Percentiles rank a stretch among this genome's conserved stretches.
These are phyloP conservation scores for Cercospora beticola DNA, from an alignment of 2,329 filamentous ascomycete species.

Conservation along the genomic window DNA sequence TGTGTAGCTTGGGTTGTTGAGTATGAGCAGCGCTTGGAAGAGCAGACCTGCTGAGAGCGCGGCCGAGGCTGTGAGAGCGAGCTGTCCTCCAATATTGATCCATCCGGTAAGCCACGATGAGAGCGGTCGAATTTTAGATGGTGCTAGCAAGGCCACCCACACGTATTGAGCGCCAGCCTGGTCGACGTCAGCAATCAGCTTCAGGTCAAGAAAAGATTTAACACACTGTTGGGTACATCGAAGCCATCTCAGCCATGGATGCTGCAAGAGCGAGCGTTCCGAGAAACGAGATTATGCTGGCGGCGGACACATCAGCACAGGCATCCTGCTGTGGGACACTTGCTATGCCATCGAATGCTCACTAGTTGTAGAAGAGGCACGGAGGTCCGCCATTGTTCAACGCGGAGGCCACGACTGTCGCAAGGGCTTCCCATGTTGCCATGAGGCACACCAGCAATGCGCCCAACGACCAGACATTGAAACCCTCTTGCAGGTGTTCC, in stretches of 20 bases:
- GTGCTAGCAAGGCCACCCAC: slow-evolving; percentile 47
- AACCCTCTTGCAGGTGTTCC: slow-evolving; percentile 18
- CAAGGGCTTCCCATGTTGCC: slow-evolving; percentile 54
- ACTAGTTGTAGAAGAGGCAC: slow-evolving; percentile 50
- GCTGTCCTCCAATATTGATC: slow-evolving; percentile 27
- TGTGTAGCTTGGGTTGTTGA: slow-evolving; percentile 24
- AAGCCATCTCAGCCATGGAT: slow-evolving; percentile 45
- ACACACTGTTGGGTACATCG: slow-evolving; percentile 41
- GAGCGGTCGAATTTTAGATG: slow-evolving; percentile 37
- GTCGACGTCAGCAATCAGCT: background rate
- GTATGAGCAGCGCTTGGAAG: slow-evolving; percentile 24
- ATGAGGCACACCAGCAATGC: slow-evolving; percentile 51
- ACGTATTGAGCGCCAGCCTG: slow-evolving; percentile 46
- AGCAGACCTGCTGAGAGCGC: slow-evolving; percentile 20
- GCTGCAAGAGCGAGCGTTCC: slow-evolving; percentile 43
- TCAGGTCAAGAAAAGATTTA: background rate
- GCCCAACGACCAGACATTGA: slow-evolving; percentile 44
- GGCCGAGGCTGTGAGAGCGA: slow-evolving; percentile 23
- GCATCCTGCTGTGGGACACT: background rate
- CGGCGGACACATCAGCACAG: background rate
- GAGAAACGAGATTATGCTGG: slow-evolving; percentile 45
- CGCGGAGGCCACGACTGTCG: slow-evolving; percentile 48
- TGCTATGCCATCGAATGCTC: slow-evolving; percentile 17
- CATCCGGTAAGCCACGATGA: slow-evolving; percentile 42
- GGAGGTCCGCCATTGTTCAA: slow-evolving; percentile 49